Evolutionary conservation across 768 basidiomycete genomes (phyloP).

Genomic region (Auriscalpium vulgare): DNA sequence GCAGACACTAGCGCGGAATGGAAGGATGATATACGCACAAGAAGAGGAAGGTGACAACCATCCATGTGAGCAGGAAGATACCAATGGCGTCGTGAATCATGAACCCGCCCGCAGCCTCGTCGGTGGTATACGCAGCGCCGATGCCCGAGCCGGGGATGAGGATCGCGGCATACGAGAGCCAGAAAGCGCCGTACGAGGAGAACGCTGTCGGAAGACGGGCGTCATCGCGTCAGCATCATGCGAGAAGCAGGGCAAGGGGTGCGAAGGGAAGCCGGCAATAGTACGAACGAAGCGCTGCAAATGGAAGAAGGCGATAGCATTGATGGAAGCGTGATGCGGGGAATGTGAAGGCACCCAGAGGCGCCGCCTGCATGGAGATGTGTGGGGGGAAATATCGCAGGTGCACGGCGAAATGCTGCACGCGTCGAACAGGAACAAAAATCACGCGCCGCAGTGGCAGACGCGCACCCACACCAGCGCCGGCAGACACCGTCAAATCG

Average conservation of each 20-base stretch:
- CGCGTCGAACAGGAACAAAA: no score
- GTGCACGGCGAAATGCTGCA: no score
- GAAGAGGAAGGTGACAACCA: slow-evolving; percentile 60
- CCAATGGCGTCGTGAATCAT: slow-evolving; percentile 56
- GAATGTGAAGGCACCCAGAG: neutral
- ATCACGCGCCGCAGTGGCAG: no score
- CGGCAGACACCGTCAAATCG: no score
- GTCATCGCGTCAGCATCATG: no score
- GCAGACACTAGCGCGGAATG: neutral
- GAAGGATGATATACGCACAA: slow-evolving; percentile 35
- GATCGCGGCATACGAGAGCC: slow-evolving; percentile 76
- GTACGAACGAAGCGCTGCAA: neutral
- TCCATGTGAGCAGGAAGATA: slow-evolving; percentile 71
- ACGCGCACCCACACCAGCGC: no score
- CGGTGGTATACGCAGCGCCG: slow-evolving; percentile 36
- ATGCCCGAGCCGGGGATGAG: slow-evolving; percentile 66
- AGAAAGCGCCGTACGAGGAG: slow-evolving; percentile 80
- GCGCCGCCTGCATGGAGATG: neutral
- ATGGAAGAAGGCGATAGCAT: no score
- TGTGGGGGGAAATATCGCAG: no score
- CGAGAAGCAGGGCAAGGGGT: neutral
- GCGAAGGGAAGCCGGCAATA: neutral
- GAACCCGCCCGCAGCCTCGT: slow-evolving; percentile 1
- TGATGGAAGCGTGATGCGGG: neutral
- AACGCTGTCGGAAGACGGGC: no score